Conservation (phyloP, 805 yeast species). For the Clavispora santaluciae region DNA sequence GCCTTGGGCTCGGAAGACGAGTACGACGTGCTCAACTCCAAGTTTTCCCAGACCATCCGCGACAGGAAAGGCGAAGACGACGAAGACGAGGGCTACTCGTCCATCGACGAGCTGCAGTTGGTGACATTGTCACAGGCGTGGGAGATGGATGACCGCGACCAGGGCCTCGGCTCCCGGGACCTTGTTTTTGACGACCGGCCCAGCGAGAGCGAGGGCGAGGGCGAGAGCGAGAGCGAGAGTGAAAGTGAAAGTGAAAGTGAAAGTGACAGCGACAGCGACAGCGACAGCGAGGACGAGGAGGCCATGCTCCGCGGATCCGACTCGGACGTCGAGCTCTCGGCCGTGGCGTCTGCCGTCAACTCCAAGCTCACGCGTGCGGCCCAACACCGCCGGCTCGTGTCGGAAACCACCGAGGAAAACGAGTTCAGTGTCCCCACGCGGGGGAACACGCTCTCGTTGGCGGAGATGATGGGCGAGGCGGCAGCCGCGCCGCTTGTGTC, state of each 20-base stretch:
- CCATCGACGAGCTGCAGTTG: slow-evolving; percentile 72
- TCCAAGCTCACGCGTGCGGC: slow-evolving; percentile 30
- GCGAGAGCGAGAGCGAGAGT: slow-evolving; percentile 18
- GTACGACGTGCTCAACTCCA: slow-evolving; percentile 55
- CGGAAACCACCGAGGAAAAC: slow-evolving; percentile 57
- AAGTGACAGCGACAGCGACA: slow-evolving; percentile 22
- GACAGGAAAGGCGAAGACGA: slow-evolving; percentile 39
- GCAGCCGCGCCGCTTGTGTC: slow-evolving; percentile 49
- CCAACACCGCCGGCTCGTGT: slow-evolving; percentile 45
- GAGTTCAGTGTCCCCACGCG: slow-evolving; percentile 64
- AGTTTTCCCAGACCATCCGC: slow-evolving; percentile 64
- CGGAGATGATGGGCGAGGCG: slow-evolving; percentile 69
- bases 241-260: slow-evolving; percentile 18
- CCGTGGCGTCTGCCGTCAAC: slow-evolving; percentile 41
- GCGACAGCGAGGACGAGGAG: slow-evolving; percentile 24
- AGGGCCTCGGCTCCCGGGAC: slow-evolving; percentile 11
- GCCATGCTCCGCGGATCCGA: slow-evolving; percentile 26
- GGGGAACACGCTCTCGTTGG: slow-evolving; percentile 55
- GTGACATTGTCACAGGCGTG: slow-evolving; percentile 81
- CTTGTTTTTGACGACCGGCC: slow-evolving; percentile 18
- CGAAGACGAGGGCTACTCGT: slow-evolving; percentile 55
- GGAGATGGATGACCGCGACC: slow-evolving; percentile 69
- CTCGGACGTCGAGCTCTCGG: slow-evolving; percentile 45
- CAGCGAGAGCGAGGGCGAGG: slow-evolving; percentile 18
- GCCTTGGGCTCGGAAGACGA: slow-evolving; percentile 83